Evolutionary conservation across 495 filamentous ascomycete genomes (phyloP).

Genomic region (Penicillium pancosmium): DNA sequence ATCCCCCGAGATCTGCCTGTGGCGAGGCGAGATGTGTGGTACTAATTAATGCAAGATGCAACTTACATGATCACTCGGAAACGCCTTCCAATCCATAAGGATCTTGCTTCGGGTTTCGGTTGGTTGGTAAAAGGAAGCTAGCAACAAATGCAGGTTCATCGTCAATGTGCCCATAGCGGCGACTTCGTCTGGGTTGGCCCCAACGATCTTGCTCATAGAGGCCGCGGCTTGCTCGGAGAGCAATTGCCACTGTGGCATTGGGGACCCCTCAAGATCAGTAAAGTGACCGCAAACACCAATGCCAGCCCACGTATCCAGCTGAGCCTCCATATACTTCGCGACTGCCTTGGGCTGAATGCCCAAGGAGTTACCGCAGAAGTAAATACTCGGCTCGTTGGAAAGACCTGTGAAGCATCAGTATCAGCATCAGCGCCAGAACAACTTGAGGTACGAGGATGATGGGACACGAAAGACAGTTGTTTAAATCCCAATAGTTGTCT

Average conservation of each 20-base stretch:
- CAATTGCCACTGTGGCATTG: slow-evolving; percentile 77
- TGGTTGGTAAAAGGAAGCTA: slow-evolving; percentile 90
- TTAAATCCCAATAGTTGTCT: not conserved
- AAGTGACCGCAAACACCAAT: slow-evolving; percentile 94
- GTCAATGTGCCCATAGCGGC: slow-evolving; percentile 94
- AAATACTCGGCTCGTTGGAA: slow-evolving; percentile 60
- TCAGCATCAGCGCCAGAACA: not conserved
- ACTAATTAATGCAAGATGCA: not conserved
- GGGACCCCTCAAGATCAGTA: slow-evolving; percentile 71
- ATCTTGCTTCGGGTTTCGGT: slow-evolving; percentile 77
- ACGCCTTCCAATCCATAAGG: slow-evolving; percentile 90
- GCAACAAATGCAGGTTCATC: slow-evolving; percentile 83
- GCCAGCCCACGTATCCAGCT: slow-evolving; percentile 85
- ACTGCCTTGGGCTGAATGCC: slow-evolving; percentile 85
- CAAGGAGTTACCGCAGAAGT: slow-evolving; percentile 94
- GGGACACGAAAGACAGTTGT: not conserved
- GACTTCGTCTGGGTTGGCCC: slow-evolving; percentile 75
- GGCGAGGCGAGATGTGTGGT: not conserved
- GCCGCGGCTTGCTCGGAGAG: slow-evolving; percentile 71
- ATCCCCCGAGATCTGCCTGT: not conserved
- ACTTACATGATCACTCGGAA: slow-evolving; percentile 86
- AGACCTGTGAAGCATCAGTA: slow-evolving; percentile 31
- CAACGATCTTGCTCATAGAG: slow-evolving; percentile 80
- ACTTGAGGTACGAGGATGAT: not conserved
- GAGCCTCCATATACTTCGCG: slow-evolving; percentile 68